Percentiles rank a stretch among this genome's conserved stretches.
phyloP scores from a whole-genome alignment of 345 rosid species.

The Noccaea caerulescens region DNA sequence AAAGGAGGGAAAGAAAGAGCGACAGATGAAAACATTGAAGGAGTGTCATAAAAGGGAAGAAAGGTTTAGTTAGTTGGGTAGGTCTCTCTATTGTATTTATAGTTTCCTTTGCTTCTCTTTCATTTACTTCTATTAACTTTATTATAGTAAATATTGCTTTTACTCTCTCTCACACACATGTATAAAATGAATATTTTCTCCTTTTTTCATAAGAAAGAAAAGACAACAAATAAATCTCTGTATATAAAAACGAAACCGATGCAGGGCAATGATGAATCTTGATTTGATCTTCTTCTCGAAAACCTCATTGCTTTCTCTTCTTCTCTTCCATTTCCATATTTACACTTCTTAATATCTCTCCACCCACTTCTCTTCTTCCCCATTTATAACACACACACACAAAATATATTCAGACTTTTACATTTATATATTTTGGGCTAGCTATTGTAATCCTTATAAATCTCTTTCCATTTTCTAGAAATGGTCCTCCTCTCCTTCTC shows the following conservation, averaged over 20 bases:
- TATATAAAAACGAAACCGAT: slow-evolving; percentile 37
- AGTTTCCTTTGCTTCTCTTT: slow-evolving; percentile 45
- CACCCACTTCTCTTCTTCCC: slow-evolving; percentile 61
- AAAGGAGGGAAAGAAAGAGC: slow-evolving; percentile 45
- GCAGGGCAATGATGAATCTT: slow-evolving; percentile 41
- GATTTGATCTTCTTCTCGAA: slow-evolving; percentile 44
- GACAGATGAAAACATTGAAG: slow-evolving; percentile 90
- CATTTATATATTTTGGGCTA: slow-evolving; percentile 36
- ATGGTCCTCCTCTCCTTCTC: slow-evolving; percentile 24
- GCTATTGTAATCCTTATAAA: slow-evolving; percentile 7
- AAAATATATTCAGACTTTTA: slow-evolving; percentile 28
- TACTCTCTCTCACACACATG: slow-evolving; percentile 42
- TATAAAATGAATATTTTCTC: slow-evolving; percentile 47
- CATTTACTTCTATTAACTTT: slow-evolving; percentile 37
- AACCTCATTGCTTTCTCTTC: slow-evolving; percentile 40
- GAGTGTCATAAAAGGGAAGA: slow-evolving; percentile 74
- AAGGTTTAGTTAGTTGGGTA: slow-evolving; percentile 66
- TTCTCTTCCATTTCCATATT: slow-evolving; percentile 47
- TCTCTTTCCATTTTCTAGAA: slow-evolving; percentile 40
- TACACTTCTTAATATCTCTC: slow-evolving; percentile 51
- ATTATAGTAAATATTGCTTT: slow-evolving; percentile 36
- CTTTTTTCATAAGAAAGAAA: slow-evolving; percentile 13
- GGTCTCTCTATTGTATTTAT: slow-evolving; percentile 64
- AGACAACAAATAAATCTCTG: slow-evolving; percentile 34
- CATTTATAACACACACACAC: slow-evolving; percentile 49